Percentiles rank a stretch among this genome's conserved stretches.
Evolutionary conservation across 1,284 basidiomycete species (phyloP).

Genomic region (Tetrapyrgos nigripes): DNA sequence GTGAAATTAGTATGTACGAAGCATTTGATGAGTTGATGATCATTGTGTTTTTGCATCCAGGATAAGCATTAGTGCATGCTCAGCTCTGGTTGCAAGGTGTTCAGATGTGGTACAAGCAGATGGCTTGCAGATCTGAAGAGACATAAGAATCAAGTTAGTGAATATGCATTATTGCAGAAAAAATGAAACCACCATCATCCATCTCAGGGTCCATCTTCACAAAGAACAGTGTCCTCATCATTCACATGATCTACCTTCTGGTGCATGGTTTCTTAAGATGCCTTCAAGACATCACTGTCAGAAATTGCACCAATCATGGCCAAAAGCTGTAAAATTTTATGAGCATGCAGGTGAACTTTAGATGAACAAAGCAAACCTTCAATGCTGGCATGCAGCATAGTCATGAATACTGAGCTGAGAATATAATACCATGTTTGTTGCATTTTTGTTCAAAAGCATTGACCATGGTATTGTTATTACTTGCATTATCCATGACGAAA

Average conservation of each 20-base stretch:
- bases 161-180: not conserved
- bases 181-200: not conserved
- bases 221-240: not conserved
- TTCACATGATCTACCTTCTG: not conserved
- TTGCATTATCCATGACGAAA: conserved; percentile 9
- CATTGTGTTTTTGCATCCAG: conserved; percentile 30
- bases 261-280: not conserved
- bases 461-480: conserved; percentile 4
- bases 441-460: conserved; percentile 1
- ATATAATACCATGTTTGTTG: not conserved
- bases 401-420: conserved; percentile 1
- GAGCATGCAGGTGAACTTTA: too few species aligned
- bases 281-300: not conserved
- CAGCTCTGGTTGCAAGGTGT: too few species aligned
- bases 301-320: not conserved
- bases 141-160: not conserved
- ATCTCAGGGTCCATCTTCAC: not conserved
- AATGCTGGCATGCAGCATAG: conserved; percentile 13
- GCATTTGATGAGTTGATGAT: conserved; percentile 33
- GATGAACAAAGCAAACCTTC: too few species aligned
- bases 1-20: conserved; percentile 23
- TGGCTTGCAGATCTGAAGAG: not conserved
- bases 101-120: not conserved
- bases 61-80: conserved; percentile 14
- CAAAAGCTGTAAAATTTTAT: not conserved